These are phyloP conservation scores for Zizania palustris DNA, from an alignment of 202 grass and related monocot species.

Conservation along the genomic window DNA sequence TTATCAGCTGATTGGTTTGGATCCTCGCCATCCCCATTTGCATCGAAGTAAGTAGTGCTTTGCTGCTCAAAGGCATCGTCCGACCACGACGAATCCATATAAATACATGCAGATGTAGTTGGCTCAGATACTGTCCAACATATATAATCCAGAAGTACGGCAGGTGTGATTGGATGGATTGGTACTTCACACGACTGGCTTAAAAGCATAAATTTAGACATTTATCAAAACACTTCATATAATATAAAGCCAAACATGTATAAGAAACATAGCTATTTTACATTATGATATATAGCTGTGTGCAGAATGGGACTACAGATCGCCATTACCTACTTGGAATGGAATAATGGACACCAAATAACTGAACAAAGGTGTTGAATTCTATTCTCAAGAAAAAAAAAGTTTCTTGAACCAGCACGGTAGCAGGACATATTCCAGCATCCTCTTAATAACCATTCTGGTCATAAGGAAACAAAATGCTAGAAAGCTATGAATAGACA, in stretches of 20 bases:
- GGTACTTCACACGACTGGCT: conserved; percentile 78
- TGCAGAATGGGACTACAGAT: too few relatives aligned
- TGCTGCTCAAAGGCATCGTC: conserved; percentile 56
- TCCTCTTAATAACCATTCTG: too few relatives aligned
- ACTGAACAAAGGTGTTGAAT: too few relatives aligned
- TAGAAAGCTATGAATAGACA: too few relatives aligned
- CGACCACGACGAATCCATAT: conserved; percentile 74
- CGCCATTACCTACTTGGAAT: too few relatives aligned
- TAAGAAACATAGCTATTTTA: conserved; percentile 1
- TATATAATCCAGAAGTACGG: conserved; percentile 82
- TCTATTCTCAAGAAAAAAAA: too few relatives aligned
- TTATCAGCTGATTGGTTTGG: conserved; percentile 55
- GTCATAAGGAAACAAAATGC: too few relatives aligned
- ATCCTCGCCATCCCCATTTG: conserved; percentile 63
- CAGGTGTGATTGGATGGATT: conserved; percentile 79
- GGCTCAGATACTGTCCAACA: conserved; percentile 93
- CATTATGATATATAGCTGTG: too few relatives aligned
- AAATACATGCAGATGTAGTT: conserved; percentile 72
- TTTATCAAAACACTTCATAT: conserved; percentile 37
- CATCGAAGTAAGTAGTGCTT: background rate
- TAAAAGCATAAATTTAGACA: conserved; percentile 47
- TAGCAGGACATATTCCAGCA: too few relatives aligned
- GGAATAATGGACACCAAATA: too few relatives aligned
- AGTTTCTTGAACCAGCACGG: too few relatives aligned
- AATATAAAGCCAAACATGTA: conserved; percentile 18